A percentile compares a stretch with the other conserved stretches of the same genome.
Evolutionary conservation across 345 rosid genomes (phyloP).

Genomic region (Citropsis articulata): DNA sequence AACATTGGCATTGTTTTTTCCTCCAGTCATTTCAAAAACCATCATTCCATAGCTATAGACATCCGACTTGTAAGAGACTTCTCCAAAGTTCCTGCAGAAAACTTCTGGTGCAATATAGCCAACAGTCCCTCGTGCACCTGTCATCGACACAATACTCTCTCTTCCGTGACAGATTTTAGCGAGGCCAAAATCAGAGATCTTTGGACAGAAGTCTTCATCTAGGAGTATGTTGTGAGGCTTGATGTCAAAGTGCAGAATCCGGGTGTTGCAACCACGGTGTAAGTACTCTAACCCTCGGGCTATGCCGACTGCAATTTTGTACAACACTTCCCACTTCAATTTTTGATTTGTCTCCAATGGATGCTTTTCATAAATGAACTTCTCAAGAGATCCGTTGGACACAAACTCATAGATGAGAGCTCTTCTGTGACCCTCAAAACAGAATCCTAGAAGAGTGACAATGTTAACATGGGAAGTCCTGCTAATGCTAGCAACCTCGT

Average conservation of each 20-base stretch:
- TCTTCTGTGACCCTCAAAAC: too few species aligned
- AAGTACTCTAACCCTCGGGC: conserved; percentile 8
- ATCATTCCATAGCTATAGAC: neutral
- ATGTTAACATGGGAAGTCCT: too few species aligned
- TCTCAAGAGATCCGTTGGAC: conserved; percentile 4
- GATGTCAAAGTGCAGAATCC: conserved; percentile 6
- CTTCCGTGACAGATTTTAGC: neutral
- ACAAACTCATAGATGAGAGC: conserved; percentile 4
- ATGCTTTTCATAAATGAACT: neutral
- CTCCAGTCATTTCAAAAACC: neutral
- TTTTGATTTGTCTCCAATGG: neutral
- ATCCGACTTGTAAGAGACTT: neutral
- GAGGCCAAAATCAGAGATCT: too few species aligned
- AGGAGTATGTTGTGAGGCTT: neutral
- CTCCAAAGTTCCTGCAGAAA: neutral
- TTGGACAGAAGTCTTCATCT: neutral
- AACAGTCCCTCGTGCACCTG: neutral
- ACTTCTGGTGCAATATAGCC: conserved; percentile 1
- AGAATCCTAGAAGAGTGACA: too few species aligned
- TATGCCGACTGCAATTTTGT: neutral
- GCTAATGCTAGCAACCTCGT: too few species aligned
- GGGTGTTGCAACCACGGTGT: neutral
- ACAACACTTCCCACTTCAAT: neutral
- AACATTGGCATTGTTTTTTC: neutral
- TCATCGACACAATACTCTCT: neutral